Evolutionary conservation across 2,329 filamentous ascomycete species (phyloP).

Genomic region (Neodidymelliopsis sp.): DNA sequence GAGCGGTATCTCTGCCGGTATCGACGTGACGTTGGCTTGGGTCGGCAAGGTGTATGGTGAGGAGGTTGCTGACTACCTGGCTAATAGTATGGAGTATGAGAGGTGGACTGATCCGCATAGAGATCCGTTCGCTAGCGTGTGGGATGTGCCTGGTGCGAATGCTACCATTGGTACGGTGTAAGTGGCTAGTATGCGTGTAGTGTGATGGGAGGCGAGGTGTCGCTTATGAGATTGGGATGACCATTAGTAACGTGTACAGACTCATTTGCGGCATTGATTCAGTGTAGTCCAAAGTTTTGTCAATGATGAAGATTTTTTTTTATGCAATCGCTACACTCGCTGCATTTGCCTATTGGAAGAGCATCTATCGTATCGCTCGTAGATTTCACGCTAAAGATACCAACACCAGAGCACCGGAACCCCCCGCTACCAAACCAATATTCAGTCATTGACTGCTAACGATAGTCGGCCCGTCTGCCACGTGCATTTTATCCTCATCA

Average conservation of each 20-base stretch:
- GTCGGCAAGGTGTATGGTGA: constrained; percentile 62
- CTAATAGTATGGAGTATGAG: constrained; percentile 63
- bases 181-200: no score
- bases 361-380: not conserved
- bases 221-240: no score
- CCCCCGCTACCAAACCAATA: not conserved
- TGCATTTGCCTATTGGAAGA: not conserved
- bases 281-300: no score
- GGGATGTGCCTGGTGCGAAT: no score
- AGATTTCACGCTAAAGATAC: constrained; percentile 4
- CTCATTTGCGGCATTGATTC: no score
- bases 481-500: constrained; percentile 12
- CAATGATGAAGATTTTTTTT: not conserved
- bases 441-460: constrained; percentile 17
- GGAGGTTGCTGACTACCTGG: constrained; percentile 57
- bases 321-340: not conserved
- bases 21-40: constrained; percentile 66
- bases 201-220: no score
- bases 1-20: constrained; percentile 68
- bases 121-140: constrained; percentile 63
- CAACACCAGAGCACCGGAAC: constrained; percentile 12
- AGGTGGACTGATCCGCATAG: constrained; percentile 57
- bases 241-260: no score
- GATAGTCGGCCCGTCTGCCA: constrained; percentile 12
- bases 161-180: no score